phyloP scores from a whole-genome alignment of 2,329 filamentous ascomycete genomes.

The Alternaria longipes region DNA sequence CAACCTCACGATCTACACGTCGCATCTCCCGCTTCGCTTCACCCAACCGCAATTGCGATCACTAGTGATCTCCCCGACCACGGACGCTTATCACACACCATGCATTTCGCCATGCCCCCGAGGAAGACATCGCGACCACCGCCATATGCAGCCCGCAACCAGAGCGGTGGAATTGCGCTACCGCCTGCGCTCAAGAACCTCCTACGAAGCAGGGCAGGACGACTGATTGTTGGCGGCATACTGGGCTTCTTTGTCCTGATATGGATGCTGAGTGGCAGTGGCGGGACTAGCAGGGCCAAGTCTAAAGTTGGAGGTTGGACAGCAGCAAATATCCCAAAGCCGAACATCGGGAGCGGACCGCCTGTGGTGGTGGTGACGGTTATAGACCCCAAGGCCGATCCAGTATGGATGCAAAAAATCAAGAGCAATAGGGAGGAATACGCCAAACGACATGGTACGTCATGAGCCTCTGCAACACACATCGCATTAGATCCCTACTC shows the following conservation, averaged over 20 bases:
- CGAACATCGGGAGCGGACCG: slow-evolving; percentile 57
- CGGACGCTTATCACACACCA: slow-evolving; percentile 36
- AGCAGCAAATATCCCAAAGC: slow-evolving; percentile 33
- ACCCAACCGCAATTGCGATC: slow-evolving; percentile 9
- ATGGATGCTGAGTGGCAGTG: slow-evolving; percentile 49
- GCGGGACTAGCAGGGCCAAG: slow-evolving; percentile 26
- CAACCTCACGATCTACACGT: slow-evolving; percentile 11
- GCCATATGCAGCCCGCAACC: slow-evolving; percentile 71
- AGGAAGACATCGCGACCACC: slow-evolving; percentile 82
- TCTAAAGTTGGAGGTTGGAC: slow-evolving; percentile 19
- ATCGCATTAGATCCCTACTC: background rate
- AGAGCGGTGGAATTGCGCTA: slow-evolving; percentile 45
- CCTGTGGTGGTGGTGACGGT: slow-evolving; percentile 83
- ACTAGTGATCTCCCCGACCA: slow-evolving; percentile 26
- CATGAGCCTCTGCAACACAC: background rate
- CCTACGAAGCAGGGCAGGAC: slow-evolving; percentile 67
- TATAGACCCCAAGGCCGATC: slow-evolving; percentile 73
- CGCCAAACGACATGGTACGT: slow-evolving; percentile 80
- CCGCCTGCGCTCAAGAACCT: slow-evolving; percentile 58
- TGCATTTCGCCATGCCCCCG: slow-evolving; percentile 91
- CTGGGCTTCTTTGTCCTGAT: slow-evolving; percentile 62
- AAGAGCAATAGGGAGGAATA: slow-evolving; percentile 86
- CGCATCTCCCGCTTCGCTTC: slow-evolving; percentile 35
- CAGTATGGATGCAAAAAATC: slow-evolving; percentile 75
- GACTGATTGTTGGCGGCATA: slow-evolving; percentile 64